Conservation (phyloP, 768 basidiomycete species). For the Mycena galericulata region DNA sequence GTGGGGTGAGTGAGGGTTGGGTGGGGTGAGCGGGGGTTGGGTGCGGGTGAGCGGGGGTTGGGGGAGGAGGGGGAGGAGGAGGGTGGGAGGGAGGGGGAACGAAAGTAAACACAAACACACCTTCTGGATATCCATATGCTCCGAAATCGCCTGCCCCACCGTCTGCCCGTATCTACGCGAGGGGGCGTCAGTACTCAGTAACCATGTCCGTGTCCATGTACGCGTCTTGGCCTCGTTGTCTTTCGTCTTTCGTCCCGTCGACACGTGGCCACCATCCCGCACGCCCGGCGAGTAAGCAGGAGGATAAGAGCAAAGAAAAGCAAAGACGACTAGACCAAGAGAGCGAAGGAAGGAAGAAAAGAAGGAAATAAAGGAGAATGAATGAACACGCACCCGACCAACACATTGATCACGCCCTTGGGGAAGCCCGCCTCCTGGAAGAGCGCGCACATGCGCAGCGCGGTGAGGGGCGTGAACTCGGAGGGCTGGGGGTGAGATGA, state of each 20-base stretch:
- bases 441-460: conserved; percentile 62
- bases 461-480: conserved; percentile 79
- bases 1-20: background rate
- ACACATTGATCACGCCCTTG: conserved; percentile 78
- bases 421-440: conserved; percentile 81
- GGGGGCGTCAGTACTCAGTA: too few species aligned
- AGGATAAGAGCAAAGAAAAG: too few species aligned
- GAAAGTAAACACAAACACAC: background rate
- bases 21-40: background rate
- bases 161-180: conserved; percentile 49
- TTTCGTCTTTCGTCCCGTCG: too few species aligned
- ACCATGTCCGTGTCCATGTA: too few species aligned
- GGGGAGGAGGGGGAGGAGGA: background rate
- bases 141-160: conserved; percentile 75
- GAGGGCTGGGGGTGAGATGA: conserved; percentile 60
- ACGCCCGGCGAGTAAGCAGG: too few species aligned
- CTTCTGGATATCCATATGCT: conserved; percentile 75
- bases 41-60: background rate
- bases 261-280: too few species aligned
- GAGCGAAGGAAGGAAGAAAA: too few species aligned
- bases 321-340: too few species aligned
- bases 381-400: conserved; percentile 67
- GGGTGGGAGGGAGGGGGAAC: background rate
- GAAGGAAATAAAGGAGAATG: background rate
- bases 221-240: too few species aligned